Evolutionary conservation across 2,329 filamentous ascomycete genomes (phyloP), one percentile per base, ranked within the genome.

Genomic region (Talaromyces atroroseus): DNA sequence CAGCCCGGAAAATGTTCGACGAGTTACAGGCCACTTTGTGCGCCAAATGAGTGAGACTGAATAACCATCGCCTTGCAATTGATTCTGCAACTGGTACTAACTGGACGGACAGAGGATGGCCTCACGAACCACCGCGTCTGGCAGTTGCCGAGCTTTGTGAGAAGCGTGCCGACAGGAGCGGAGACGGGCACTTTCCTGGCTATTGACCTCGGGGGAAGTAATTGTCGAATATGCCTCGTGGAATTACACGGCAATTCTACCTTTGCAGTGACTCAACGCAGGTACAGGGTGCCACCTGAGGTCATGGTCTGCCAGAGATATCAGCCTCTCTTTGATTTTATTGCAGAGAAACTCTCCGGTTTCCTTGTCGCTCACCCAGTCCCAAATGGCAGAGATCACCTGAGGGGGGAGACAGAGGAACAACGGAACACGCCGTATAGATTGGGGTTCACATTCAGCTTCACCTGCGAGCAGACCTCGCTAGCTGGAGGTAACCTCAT

Each of bases 401-500:
- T 36, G 42, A 57, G 36, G 42, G 12, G 36, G 42, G 12, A n/a
- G 18, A 40, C 51, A 11, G 42, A 36, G 18, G 32, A 40, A 20
- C 34, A 11, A 40, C 32, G 26, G 26, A 26, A n/a, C 18, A 29
- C 16, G 12, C 42, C 45, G 21, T 61, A 60, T 44, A 58, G 55
- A 8, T 42, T 64, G 14, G 62, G 62, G 2, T 63, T 64, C 47
- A 64, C 62, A 14, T 64, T 64, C 44, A 63, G 61, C 44, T 64
- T 64, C 40, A 61, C 61, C 24, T 63, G 56, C 18, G 58, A 62
- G 29, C 60, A 64, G 24, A 59, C 58, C 2, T 62, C 60, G 11
- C 61, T 64, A 12, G 58, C 55, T 11, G 50, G 53, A 14, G 60
- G 61, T 14, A 54, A 44, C 18, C 59, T 64, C 3, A 58, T 63